phyloP scores from a whole-genome alignment of 2,329 filamentous ascomycete species.

The Colletotrichum echinochloae region DNA sequence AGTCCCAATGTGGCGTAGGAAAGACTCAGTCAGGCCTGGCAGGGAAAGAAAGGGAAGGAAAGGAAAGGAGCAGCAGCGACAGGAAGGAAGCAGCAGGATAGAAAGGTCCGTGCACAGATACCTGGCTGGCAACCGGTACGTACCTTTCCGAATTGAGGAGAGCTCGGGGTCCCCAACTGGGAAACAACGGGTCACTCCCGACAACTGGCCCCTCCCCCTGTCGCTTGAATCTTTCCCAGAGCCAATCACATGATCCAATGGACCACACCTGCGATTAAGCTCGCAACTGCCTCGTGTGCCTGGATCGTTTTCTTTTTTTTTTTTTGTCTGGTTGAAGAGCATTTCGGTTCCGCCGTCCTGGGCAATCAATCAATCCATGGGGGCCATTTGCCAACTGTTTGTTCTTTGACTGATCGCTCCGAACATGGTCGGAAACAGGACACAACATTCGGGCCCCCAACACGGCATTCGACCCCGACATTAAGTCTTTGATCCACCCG shows the following conservation, averaged over 20 bases:
- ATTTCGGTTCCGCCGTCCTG: background rate
- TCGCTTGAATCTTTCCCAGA: background rate
- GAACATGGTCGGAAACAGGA: slow-evolving; percentile 1
- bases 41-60: background rate
- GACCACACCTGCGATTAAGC: slow-evolving; percentile 33
- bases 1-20: too few relatives aligned
- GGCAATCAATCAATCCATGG: background rate
- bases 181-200: slow-evolving; percentile 40
- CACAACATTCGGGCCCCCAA: slow-evolving; percentile 4
- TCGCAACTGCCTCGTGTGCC: slow-evolving; percentile 36
- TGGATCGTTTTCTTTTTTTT: too few relatives aligned
- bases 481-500: background rate
- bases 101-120: slow-evolving; percentile 17
- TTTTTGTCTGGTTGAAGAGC: too few relatives aligned
- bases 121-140: too few relatives aligned
- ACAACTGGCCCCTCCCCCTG: slow-evolving; percentile 29
- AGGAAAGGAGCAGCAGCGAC: background rate
- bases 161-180: slow-evolving; percentile 22
- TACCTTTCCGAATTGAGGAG: background rate
- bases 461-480: background rate
- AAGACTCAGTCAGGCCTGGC: too few relatives aligned
- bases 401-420: slow-evolving; percentile 16
- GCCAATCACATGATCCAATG: slow-evolving; percentile 31
- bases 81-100: background rate
- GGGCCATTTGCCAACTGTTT: slow-evolving; percentile 15